These are phyloP conservation scores for Naganishia cerealis DNA, from an alignment of 1,284 basidiomycete genomes.

Conservation along the genomic window DNA sequence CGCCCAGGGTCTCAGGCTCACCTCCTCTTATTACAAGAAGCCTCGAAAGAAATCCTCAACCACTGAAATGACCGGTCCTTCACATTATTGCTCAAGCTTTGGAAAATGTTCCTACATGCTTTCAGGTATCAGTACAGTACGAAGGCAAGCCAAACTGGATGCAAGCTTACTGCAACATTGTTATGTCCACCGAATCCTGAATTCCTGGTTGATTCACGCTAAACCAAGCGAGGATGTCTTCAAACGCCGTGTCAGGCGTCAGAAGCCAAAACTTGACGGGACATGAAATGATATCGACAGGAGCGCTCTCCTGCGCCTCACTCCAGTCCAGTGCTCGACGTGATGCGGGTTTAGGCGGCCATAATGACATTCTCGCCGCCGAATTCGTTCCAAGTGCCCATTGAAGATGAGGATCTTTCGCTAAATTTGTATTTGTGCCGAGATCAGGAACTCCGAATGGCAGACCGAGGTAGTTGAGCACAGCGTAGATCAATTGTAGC, in stretches of 20 bases:
- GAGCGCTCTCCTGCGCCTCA: conserved; percentile 7
- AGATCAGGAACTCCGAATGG: conserved; percentile 55
- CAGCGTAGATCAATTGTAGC: conserved; percentile 68
- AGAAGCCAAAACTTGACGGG: conserved; percentile 27
- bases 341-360: conserved; percentile 3
- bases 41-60: conserved; percentile 20
- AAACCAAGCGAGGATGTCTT: conserved; percentile 46
- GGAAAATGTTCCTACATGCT: conserved; percentile 40
- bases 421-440: conserved; percentile 49
- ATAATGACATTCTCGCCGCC: conserved; percentile 10
- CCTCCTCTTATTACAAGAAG: conserved; percentile 41
- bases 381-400: conserved; percentile 23
- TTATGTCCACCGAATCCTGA: conserved; percentile 6
- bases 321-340: neutral
- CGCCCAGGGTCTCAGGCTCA: conserved; percentile 29
- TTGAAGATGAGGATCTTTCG: conserved; percentile 52
- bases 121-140: conserved; percentile 1
- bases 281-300: conserved; percentile 19
- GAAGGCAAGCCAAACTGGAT: neutral
- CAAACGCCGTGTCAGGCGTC: conserved; percentile 24
- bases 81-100: conserved; percentile 6
- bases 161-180: conserved; percentile 1
- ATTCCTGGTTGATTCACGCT: conserved; percentile 42
- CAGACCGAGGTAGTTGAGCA: conserved; percentile 74
- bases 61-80: conserved; percentile 32